phyloP scores from a whole-genome alignment of 1,139 yeast genomes.

The Diutina pseudorugosa region DNA sequence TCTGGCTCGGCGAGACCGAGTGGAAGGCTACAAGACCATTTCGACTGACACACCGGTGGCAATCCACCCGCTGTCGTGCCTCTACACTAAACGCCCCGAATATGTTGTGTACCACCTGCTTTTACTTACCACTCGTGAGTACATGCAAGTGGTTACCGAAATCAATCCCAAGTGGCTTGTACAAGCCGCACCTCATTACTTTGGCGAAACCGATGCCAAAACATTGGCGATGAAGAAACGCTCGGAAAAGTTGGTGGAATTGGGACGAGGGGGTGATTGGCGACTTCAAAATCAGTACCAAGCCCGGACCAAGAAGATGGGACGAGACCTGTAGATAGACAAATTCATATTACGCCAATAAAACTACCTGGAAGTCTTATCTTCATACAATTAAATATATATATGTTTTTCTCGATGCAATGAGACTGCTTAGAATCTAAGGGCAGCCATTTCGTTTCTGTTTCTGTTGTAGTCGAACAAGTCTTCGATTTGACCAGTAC shows the following conservation, averaged over 20 bases:
- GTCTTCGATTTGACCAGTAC: conserved; percentile 77
- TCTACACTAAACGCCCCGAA: conserved; percentile 63
- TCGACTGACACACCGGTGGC: conserved; percentile 68
- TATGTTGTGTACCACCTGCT: conserved; percentile 79
- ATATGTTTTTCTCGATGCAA: conserved; percentile 1
- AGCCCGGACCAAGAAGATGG: background rate
- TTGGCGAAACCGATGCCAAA: conserved; percentile 11
- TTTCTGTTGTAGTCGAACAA: conserved; percentile 73
- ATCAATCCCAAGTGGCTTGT: conserved; percentile 81
- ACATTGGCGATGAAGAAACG: background rate
- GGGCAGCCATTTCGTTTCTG: conserved; percentile 80
- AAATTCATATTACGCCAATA: too few relatives aligned
- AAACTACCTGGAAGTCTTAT: background rate
- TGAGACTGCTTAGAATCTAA: conserved; percentile 35
- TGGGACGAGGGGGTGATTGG: background rate
- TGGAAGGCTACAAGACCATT: conserved; percentile 64
- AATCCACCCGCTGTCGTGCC: conserved; percentile 80
- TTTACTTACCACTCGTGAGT: conserved; percentile 73
- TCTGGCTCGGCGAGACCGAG: conserved; percentile 64
- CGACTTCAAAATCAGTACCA: background rate
- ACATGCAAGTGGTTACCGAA: conserved; percentile 78
- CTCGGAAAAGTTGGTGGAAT: background rate
- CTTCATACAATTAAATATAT: conserved; percentile 1
- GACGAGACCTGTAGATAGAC: background rate
- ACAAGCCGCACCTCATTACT: conserved; percentile 79